Base-by-base conservation (phyloP, 2,329 filamentous ascomycete species). In the Orbilia brochopaga region DNA sequence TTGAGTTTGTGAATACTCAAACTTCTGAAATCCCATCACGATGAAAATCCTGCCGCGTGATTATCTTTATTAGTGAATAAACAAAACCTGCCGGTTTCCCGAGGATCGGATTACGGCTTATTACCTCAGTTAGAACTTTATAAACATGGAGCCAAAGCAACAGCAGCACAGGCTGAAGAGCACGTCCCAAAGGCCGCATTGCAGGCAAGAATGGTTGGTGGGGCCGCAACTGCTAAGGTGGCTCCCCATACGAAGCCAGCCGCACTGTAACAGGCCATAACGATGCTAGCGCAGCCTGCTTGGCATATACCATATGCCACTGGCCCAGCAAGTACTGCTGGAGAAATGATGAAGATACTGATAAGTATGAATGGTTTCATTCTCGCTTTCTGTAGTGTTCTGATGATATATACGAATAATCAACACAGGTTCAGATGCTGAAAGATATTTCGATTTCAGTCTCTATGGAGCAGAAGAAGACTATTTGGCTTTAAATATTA, bases 131-230 rank as follows among this genome's bases (percentile, higher is more conserved):
- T 7, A 13, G 11, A 42, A 42, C 37, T 42, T 51, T 58, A 74
- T 13, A 65, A 78, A 1, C 76, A 80, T 0, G 80, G 80, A 0
- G 74, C 63, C 10, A 80, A 37, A 2, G 78, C 72, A 3, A 56
- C 44, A 1, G 77, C 77, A 3, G 79, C 79, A 75, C 83, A 84
- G n/a, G 79, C 79, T 10, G 81, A 80, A 69, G 81, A 79, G 56
- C 83, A 85, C 0, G 74, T 77, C 0, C 82, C 83, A 64, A 78
- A 84, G 0, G 81, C 79, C 1, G 75, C 1, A 69, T 85, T 84
- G 67, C 83, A 85, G 0, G 76, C 80, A 1, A 82, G 0, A 5
- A 84, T 77, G 0, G 79, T 75, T 0, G 81, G 78, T 0, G 82
- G 80, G 1, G 82, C 81, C 0, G 78, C 76, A 0, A 78, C 77